Base-by-base conservation (phyloP, 2,329 filamentous ascomycete genomes). In the Trichoderma sp. region DNA sequence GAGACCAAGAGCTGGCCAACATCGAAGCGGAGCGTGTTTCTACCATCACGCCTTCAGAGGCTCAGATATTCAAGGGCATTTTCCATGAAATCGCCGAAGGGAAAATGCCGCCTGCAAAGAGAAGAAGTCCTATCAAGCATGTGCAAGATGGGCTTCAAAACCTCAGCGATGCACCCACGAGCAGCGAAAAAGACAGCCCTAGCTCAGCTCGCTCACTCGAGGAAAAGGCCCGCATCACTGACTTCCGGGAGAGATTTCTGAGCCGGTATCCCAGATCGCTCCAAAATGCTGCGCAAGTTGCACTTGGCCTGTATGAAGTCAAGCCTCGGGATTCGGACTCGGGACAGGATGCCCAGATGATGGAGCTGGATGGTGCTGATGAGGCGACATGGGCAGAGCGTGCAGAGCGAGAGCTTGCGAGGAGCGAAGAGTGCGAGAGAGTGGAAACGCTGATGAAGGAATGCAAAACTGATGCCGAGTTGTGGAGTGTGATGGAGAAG, bases 401-500 rank as follows among this genome's bases (percentile, higher is more conserved):
- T 68, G 77, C 76, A 3, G 78, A 75, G 8, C 81, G 85, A 27
- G 85, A 87, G 65, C 79, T 81, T 2, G 80, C 84, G 33, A 84
- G 88, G 11, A 80, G 83, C 11, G 78, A 84, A 7, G 91, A 92
- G 80, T 85, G 87, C 64, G 78, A 80, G 31, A 85, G 89, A 11
- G 87, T 94, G 9, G 88, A 90, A 77, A 77, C 78, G 6, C 79
- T 89, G 53, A 89, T 95, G 84, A 83, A 85, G 12, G 81, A 79
- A 2, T 91, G 91, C 21, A 78, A 85, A 75, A 90, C 90, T 0
- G 93, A 95, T 78, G 83, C 87, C 24, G 89, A 90, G 68, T 85
- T 95, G 11, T 95, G 93, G 93, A 82, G 89, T 7, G 83, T 93
- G 3, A 86, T 95, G 81, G 90, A 94, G 76, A 81, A 85, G 5